Evolutionary conservation across 805 yeast genomes (phyloP), one percentile per base, ranked within the genome.

Genomic region (Yamadazyma philogaea): DNA sequence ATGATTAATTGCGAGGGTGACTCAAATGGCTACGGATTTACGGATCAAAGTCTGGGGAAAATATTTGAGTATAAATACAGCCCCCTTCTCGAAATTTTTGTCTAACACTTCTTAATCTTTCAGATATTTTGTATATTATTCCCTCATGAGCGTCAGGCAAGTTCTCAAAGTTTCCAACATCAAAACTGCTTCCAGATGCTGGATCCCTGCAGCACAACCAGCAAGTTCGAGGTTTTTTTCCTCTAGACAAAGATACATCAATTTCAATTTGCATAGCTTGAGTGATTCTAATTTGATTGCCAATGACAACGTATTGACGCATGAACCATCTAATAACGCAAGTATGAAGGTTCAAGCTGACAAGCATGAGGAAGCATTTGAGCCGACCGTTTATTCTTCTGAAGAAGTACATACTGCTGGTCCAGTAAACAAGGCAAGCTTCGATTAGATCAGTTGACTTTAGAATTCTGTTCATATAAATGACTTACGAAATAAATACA

Each of bases 371-470:
- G 65, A 60, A 34, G 42, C 50, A 2, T 69, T 70, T 48, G 72
- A 69, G 50, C 74, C 75, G 14, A 57, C 62, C 26, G 60, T 70
- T 15, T 60, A 56, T 44, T 67, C 73, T 20, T 54, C 63, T n/a
- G 74, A 69, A 46, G 74, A 70, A 39, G 51, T 70, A 16, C 56
- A 57, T 52, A 68, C 75, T 54, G 70, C 74, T 44, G 68, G 72
- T 45, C 72, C 74, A 45, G 73, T 66, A 45, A 68, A 63, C 45
- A 59, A 54, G 39, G 47, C 36, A 26, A 34, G 28, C 19, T 26
- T 31, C 14, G 20, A 32, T 24, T 42, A 37, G 32, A 35, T 14
- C 11, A 15, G 12, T 28, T 15, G 5, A 33, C 16, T 21, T 14
- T 33, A 33, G 18, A 33, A 19, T 33, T 30, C n/a, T 34, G 37